Conservation (phyloP, 805 yeast species). For the Saccharomycodes ludwigii region DNA sequence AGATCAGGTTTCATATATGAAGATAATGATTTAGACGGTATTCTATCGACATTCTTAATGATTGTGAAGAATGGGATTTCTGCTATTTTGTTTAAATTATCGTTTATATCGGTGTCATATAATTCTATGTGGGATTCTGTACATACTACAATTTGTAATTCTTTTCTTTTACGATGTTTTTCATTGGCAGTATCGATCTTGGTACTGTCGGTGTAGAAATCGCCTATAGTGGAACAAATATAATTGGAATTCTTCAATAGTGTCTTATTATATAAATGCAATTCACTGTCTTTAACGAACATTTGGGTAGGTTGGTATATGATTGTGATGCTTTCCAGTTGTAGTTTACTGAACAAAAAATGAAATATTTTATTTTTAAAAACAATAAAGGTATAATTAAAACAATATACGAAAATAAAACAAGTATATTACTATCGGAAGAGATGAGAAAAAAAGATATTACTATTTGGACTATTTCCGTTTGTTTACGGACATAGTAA, state of each 20-base stretch:
- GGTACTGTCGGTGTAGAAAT: slow-evolving; percentile 36
- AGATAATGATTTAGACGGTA: too few species aligned
- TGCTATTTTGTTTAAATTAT: slow-evolving; percentile 34
- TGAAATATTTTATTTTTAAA: too few species aligned
- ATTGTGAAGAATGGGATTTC: slow-evolving; percentile 43
- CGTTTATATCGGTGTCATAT: slow-evolving; percentile 39
- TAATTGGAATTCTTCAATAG: slow-evolving; percentile 48
- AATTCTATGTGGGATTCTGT: slow-evolving; percentile 20
- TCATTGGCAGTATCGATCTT: neutral
- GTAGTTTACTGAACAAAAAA: too few species aligned
- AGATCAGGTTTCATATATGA: slow-evolving; percentile 42
- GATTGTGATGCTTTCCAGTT: too few species aligned
- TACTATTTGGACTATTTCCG: too few species aligned
- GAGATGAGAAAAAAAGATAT: too few species aligned
- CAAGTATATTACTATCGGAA: too few species aligned
- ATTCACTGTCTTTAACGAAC: slow-evolving; percentile 7
- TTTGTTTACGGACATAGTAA: too few species aligned
- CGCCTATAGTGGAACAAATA: slow-evolving; percentile 49
- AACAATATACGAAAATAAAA: too few species aligned
- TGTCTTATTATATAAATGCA: slow-evolving; percentile 58
- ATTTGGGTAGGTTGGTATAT: neutral
- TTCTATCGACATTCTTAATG: slow-evolving; percentile 38
- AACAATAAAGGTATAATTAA: too few species aligned
- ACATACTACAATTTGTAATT: slow-evolving; percentile 21
- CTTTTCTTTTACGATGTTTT: slow-evolving; percentile 6